Percentiles rank a stretch among this genome's conserved stretches.
Conservation (phyloP, 176 grass and related monocot genomes). For the Phragmites australis region DNA sequence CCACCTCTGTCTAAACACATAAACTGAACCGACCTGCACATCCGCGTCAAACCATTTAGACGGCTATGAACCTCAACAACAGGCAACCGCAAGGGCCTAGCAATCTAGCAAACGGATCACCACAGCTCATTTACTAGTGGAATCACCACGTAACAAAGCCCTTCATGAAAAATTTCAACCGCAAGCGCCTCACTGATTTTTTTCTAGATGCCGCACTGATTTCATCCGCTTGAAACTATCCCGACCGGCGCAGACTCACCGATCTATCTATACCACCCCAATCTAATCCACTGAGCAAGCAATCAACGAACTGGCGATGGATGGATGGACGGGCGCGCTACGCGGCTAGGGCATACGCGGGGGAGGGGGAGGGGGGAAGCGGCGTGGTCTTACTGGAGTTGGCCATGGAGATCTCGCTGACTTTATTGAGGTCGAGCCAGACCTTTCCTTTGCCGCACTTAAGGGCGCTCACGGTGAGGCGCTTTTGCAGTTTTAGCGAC, state of each 20-base stretch:
- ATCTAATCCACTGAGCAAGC: too few species aligned
- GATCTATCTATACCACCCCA: neutral
- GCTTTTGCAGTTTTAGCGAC: constrained; percentile 55
- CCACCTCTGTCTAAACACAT: too few species aligned
- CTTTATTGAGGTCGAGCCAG: neutral
- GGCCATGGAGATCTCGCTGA: constrained; percentile 10
- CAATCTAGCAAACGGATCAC: neutral
- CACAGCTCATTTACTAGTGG: neutral
- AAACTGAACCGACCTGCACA: neutral
- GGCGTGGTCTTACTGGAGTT: neutral
- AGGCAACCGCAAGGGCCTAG: neutral
- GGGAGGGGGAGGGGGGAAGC: neutral
- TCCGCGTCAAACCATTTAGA: neutral
- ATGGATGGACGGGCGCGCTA: too few species aligned
- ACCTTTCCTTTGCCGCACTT: constrained; percentile 46
- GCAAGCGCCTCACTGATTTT: too few species aligned
- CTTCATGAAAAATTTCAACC: neutral
- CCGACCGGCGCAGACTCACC: neutral
- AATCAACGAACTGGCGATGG: neutral
- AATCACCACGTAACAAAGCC: neutral
- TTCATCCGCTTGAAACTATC: neutral
- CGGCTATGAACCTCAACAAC: neutral
- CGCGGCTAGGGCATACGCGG: too few species aligned
- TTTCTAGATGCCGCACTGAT: too few species aligned
- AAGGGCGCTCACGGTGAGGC: constrained; percentile 42